A percentile compares a stretch with the other conserved stretches of the same genome.
Evolutionary conservation across 805 yeast species (phyloP).

Genomic region (Monosporozyma siamensis): DNA sequence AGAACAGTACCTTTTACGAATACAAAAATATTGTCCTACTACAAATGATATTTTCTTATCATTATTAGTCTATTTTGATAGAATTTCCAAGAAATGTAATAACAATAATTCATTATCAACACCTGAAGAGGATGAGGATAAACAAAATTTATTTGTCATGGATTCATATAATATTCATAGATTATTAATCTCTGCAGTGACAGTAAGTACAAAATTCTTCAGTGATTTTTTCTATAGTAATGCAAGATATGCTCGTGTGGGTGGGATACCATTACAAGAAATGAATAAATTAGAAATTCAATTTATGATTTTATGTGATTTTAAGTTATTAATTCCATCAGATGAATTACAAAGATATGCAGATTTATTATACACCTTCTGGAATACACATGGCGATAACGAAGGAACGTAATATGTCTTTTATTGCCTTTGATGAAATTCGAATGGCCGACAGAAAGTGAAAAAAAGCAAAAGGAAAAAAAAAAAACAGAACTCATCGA

Average conservation of each 20-base stretch:
- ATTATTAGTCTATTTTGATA: conserved; percentile 81
- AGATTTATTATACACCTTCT: conserved; percentile 71
- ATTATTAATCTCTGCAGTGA: conserved; percentile 83
- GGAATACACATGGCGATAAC: conserved; percentile 24
- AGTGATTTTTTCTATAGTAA: conserved; percentile 90
- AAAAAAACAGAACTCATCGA: too few species aligned
- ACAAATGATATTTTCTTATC: conserved; percentile 92
- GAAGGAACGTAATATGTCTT: too few species aligned
- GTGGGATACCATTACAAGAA: conserved; percentile 88
- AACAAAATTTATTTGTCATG: conserved; percentile 79
- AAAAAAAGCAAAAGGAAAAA: too few species aligned
- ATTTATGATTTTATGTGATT: conserved; percentile 74
- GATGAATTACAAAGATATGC: conserved; percentile 90
- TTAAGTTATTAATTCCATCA: conserved; percentile 76
- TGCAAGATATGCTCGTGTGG: conserved; percentile 88
- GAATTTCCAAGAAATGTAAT: conserved; percentile 63
- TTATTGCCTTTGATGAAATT: too few species aligned
- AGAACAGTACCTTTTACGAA: conserved; percentile 79
- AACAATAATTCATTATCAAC: conserved; percentile 3
- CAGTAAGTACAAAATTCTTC: conserved; percentile 89
- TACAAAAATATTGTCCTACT: conserved; percentile 91
- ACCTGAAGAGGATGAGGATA: background rate
- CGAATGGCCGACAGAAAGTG: too few species aligned
- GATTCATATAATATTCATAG: conserved; percentile 93
- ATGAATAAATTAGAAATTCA: conserved; percentile 85